Evolutionary conservation across 306 rosid genomes (phyloP), one percentile per base, ranked within the genome.

Genomic region (Lathyrus tuberosus): DNA sequence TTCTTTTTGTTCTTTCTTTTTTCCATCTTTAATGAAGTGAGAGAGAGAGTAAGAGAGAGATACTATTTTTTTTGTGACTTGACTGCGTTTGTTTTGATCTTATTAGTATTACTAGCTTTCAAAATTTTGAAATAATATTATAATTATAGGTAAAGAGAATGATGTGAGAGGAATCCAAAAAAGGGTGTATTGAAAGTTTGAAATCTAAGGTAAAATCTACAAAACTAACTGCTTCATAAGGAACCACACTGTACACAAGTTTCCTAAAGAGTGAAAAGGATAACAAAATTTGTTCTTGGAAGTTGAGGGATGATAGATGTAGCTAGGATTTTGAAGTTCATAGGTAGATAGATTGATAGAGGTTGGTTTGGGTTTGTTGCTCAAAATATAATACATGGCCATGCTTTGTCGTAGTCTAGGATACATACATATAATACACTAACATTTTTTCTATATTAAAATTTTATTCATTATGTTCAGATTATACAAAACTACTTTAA

Each of bases 191-290:
- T 65, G 35, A 38, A 20, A 40, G 40, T 62, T 62, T 53, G 33
- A 62, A 70, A 52, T 33, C 26, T 15, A 44, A 48, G 60, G 63
- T 35, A 74, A 74, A 52, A 74, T 63, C 74, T 16, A 75, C 51
- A 5, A 65, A 58, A 48, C 57, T 16, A 31, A 51, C 51, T 15
- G n/a, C 46, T 48, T 38, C 78, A 70, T 59, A 46, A 67, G 75
- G 37, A 28, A 59, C 52, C 62, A 59, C 13, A 35, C 14, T 63
- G 30, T 56, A 16, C 33, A 37, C 58, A 56, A 42, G 47, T 63
- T 53, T 60, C 79, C 70, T 30, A 63, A 77, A 69, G 76, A 64
- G 64, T 69, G 72, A 78, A 73, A 69, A 44, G 12, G 74, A 40
- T 61, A 46, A 52, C 68, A 76, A 66, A 64, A 47, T 70, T 53